These are phyloP conservation scores for Pseudomassariella vexata DNA, from an alignment of 2,329 filamentous ascomycete species.

Conservation along the genomic window DNA sequence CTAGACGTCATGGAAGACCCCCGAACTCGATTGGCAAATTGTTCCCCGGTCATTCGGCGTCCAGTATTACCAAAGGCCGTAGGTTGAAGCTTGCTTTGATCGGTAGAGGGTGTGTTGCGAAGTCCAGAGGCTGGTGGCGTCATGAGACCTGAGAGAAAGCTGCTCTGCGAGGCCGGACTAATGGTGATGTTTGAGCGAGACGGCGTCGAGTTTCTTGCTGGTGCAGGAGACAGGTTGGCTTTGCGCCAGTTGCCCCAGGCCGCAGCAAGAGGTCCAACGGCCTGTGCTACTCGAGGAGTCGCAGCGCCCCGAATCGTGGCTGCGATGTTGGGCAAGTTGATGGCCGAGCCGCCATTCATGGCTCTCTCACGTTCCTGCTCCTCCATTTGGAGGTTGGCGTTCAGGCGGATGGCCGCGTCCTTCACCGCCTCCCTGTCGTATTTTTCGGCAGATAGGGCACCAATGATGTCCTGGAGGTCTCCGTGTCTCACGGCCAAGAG, in stretches of 20 bases:
- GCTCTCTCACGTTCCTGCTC: conserved; percentile 89
- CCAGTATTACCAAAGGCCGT: conserved; percentile 58
- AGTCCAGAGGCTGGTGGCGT: conserved; percentile 79
- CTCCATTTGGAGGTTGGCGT: conserved; percentile 96
- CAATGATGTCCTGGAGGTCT: conserved; percentile 88
- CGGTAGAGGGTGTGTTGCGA: conserved; percentile 51
- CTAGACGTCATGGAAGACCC: conserved; percentile 25
- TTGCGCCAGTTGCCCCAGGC: conserved; percentile 96
- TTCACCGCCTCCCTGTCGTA: conserved; percentile 77
- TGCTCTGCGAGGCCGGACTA: conserved; percentile 44
- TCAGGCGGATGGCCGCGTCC: conserved; percentile 87
- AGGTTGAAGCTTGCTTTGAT: conserved; percentile 40
- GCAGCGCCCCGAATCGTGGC: conserved; percentile 70
- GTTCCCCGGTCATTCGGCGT: conserved; percentile 48
- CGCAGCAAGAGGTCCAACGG: conserved; percentile 71
- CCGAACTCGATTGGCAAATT: conserved; percentile 34
- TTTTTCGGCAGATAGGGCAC: conserved; percentile 64
- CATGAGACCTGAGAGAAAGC: conserved; percentile 72
- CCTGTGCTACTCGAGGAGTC: conserved; percentile 78
- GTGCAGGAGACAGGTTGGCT: conserved; percentile 43
- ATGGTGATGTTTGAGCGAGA: conserved; percentile 41
- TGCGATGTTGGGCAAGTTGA: conserved; percentile 69
- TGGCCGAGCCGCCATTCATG: conserved; percentile 61
- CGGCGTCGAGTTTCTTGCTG: conserved; percentile 45
- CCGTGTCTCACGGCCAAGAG: conserved; percentile 84